These are phyloP conservation scores for Euphorbia tirucalli DNA, from an alignment of 345 rosid genomes.

Conservation along the genomic window DNA sequence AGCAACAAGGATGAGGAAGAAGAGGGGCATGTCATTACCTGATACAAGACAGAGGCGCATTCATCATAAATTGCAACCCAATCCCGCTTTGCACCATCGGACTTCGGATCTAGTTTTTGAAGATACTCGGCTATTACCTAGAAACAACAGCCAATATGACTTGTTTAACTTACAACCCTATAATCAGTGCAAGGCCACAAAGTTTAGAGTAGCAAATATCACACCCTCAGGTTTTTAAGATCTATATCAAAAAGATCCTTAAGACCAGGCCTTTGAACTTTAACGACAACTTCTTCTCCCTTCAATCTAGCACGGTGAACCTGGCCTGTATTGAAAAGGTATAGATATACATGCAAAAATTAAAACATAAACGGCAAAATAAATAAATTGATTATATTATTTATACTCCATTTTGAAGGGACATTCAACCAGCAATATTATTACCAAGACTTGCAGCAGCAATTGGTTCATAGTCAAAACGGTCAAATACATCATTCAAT, in stretches of 20 bases:
- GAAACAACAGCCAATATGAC: constrained; percentile 13
- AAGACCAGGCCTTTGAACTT: constrained; percentile 97
- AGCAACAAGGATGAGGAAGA: constrained; percentile 12
- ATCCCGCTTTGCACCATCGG: constrained; percentile 99
- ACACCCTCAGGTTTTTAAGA: constrained; percentile 91
- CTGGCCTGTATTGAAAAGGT: constrained; percentile 56
- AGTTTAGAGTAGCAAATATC: constrained; percentile 18
- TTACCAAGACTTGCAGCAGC: constrained; percentile 99
- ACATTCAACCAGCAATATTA: constrained; percentile 1
- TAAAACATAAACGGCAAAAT: not conserved
- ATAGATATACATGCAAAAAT: not conserved
- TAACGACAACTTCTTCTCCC: constrained; percentile 85
- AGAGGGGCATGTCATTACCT: constrained; percentile 42
- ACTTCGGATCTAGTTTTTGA: constrained; percentile 95
- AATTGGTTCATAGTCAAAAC: constrained; percentile 86
- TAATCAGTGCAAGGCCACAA: not conserved
- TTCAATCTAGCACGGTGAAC: constrained; percentile 92
- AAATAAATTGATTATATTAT: not conserved
- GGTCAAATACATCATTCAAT: constrained; percentile 59
- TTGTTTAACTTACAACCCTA: constrained; percentile 13
- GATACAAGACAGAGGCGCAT: constrained; percentile 88
- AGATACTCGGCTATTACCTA: constrained; percentile 97
- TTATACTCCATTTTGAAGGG: constrained; percentile 4
- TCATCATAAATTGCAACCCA: constrained; percentile 99
- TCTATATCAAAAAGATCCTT: constrained; percentile 96